Conservation (phyloP, 495 filamentous ascomycete species). For the Pyrenula massariospora region DNA sequence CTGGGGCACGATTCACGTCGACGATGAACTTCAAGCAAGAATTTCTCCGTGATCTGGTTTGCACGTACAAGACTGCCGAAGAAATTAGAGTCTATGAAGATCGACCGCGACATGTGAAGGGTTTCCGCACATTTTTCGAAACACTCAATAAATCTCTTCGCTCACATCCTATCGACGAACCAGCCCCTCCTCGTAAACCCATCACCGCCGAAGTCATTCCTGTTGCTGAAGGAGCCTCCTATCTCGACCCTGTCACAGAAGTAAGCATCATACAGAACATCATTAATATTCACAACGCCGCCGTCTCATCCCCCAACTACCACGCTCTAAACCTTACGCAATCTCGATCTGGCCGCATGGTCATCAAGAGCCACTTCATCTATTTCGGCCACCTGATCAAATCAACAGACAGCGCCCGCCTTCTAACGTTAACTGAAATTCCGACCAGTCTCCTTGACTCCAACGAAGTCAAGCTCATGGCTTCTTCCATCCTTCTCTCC, state of each 20-base stretch:
- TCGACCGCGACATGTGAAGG: constrained; percentile 53
- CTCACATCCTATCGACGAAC: constrained; percentile 8
- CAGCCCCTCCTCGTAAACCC: constrained; percentile 35
- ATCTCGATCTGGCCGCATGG: constrained; percentile 30
- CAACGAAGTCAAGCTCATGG: constrained; percentile 68
- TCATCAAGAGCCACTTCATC: constrained; percentile 77
- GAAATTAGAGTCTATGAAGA: constrained; percentile 70
- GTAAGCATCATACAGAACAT: constrained; percentile 76
- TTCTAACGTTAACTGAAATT: constrained; percentile 51
- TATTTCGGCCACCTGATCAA: constrained; percentile 91
- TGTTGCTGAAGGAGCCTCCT: constrained; percentile 63
- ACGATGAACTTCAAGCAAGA: constrained; percentile 85
- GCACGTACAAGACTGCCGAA: constrained; percentile 71
- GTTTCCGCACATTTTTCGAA: constrained; percentile 71
- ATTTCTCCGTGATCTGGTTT: constrained; percentile 65
- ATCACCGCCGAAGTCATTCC: constrained; percentile 75
- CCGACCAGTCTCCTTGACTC: constrained; percentile 30
- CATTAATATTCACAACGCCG: constrained; percentile 73
- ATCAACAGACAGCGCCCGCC: constrained; percentile 50
- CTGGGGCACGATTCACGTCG: constrained; percentile 56
- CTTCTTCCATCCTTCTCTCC: constrained; percentile 83
- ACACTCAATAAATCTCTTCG: constrained; percentile 51
- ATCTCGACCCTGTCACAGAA: constrained; percentile 75
- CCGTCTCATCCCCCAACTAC: constrained; percentile 20
- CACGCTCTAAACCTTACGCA: constrained; percentile 17